Evolutionary conservation across 2,329 filamentous ascomycete genomes (phyloP), one percentile per base, ranked within the genome.

Genomic region (Fusarium sp.): DNA sequence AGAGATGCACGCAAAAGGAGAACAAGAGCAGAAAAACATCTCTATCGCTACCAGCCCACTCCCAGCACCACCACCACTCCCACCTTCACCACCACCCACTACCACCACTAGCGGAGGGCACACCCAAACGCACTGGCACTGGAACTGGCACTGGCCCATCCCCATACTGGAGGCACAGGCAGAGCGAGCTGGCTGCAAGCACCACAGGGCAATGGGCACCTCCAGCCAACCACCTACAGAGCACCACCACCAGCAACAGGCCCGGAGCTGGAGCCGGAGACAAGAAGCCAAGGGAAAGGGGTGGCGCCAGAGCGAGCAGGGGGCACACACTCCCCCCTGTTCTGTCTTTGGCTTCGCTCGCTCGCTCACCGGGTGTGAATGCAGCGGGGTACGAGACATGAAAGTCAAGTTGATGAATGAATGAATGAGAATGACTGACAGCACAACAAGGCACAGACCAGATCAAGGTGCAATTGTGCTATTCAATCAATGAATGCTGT

Each of bases 241-340:
- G 41, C 32, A 61, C 64, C 64, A 65, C 67, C 63, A 76, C 67
- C 67, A 71, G 66, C 72, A 72, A 57, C 37, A 39, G 71, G 66
- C 67, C 56, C 72, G 76, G 76, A 75, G 70, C 74, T 77, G 74
- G 76, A 77, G 66, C 75, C 72, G 72, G 76, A 73, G 66, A 66
- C 52, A 72, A 65, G 66, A 66, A n/a, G 64, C 34, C 52, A 68
- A 73, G 76, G 72, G 68, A 67, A 67, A 73, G 76, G 72, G 68
- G 68, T 70, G 72, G 37, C 57, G 43, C 71, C 64, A 75, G 50
- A 70, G 66, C 50, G 66, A 62, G n/a, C 56, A 34, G 58, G 68
- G 72, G 69, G 62, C 25, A 45, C 16, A 48, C 23, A 32, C 45
- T 50, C 32, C 52, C 52, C 52, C 52, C 43, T 57, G 25, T 35